These are phyloP conservation scores for Corchorus olitorius DNA, from an alignment of 345 rosid genomes.

Conservation along the genomic window DNA sequence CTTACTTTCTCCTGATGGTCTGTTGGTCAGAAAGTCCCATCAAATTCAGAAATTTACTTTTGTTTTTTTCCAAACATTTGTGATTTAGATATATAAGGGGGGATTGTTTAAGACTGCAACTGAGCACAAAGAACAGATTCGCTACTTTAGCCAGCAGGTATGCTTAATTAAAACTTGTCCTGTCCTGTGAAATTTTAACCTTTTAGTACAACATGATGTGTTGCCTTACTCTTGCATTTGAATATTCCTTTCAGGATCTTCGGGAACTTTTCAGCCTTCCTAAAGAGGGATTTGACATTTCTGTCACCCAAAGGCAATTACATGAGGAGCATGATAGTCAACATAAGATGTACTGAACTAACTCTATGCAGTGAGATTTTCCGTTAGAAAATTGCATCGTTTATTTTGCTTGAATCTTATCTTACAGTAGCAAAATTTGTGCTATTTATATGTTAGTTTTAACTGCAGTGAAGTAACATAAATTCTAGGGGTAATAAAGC, in stretches of 20 bases:
- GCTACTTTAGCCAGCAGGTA: slow-evolving; percentile 94
- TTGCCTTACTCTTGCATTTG: background rate
- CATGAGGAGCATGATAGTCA: slow-evolving; percentile 83
- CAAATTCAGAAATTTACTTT: background rate
- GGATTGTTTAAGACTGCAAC: slow-evolving; percentile 94
- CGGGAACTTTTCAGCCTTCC: slow-evolving; percentile 91
- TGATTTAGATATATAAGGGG: slow-evolving; percentile 79
- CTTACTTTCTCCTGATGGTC: background rate
- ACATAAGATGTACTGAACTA: slow-evolving; percentile 59
- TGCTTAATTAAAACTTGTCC: slow-evolving; percentile 4
- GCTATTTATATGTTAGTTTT: background rate
- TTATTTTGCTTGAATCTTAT: background rate
- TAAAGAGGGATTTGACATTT: slow-evolving; percentile 79
- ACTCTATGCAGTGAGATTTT: background rate
- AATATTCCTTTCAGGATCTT: slow-evolving; percentile 61
- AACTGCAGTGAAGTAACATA: background rate
- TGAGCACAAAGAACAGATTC: slow-evolving; percentile 94
- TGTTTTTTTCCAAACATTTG: background rate
- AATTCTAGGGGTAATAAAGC: slow-evolving; percentile 1
- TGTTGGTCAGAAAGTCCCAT: background rate
- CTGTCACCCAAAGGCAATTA: slow-evolving; percentile 87
- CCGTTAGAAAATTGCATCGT: background rate
- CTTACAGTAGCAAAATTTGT: background rate
- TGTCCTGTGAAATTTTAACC: slow-evolving; percentile 12
- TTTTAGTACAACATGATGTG: background rate